phyloP scores from a whole-genome alignment of 2,329 filamentous ascomycete genomes.

The Pseudopyricularia cyperi region DNA sequence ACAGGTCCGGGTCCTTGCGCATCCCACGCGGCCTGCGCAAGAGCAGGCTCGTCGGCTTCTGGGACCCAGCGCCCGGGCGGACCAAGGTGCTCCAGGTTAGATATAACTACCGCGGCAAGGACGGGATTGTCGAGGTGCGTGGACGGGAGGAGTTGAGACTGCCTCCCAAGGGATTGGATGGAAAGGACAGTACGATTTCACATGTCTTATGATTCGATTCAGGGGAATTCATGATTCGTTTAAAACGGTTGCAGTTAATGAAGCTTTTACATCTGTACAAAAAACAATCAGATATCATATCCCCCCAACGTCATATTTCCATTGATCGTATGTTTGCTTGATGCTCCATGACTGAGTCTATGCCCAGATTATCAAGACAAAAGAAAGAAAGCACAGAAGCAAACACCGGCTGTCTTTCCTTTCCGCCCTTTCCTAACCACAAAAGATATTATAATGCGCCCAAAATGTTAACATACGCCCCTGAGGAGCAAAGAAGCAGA shows the following conservation, averaged over 20 bases:
- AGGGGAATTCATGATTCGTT: no score
- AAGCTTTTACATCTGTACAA: no score
- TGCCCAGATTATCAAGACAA: background rate
- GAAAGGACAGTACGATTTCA: background rate
- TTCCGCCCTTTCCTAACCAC: background rate
- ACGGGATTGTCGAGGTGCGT: slow-evolving; percentile 20
- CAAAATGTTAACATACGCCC: background rate
- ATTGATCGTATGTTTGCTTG: background rate
- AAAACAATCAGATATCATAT: background rate
- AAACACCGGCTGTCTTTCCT: background rate
- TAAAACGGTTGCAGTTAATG: no score
- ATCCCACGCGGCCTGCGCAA: slow-evolving; percentile 29
- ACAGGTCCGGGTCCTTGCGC: slow-evolving; percentile 10
- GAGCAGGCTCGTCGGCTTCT: slow-evolving; percentile 33
- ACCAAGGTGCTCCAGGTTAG: slow-evolving; percentile 31
- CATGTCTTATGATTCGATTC: background rate
- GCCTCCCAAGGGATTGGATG: slow-evolving; percentile 8
- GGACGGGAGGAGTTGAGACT: slow-evolving; percentile 21
- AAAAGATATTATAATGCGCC: background rate
- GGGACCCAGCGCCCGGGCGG: slow-evolving; percentile 31
- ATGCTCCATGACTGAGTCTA: background rate
- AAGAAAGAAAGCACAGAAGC: background rate
- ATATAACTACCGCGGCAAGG: slow-evolving; percentile 25
- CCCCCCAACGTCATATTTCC: background rate
- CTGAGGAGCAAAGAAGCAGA: background rate